phyloP scores from a whole-genome alignment of 1,284 basidiomycete species.

The Papiliotrema nemorosa region DNA sequence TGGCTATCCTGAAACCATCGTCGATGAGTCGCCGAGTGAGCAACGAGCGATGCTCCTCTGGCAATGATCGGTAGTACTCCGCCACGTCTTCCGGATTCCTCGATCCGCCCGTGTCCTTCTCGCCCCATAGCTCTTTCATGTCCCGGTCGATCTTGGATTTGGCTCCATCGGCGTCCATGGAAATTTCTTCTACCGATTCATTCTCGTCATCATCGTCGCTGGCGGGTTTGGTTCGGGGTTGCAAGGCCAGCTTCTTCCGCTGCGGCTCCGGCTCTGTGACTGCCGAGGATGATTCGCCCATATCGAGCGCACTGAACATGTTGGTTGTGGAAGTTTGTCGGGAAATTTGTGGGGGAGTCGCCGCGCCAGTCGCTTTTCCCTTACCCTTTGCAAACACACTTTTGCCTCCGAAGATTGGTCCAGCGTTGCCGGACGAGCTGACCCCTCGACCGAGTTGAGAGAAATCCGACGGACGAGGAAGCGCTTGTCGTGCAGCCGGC shows the following conservation, averaged over 20 bases:
- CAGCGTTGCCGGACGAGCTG: conserved; percentile 66
- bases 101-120: conserved; percentile 47
- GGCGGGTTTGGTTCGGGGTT: conserved; percentile 59
- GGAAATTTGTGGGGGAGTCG: conserved; percentile 62
- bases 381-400: conserved; percentile 71
- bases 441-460: conserved; percentile 68
- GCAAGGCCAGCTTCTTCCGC: conserved; percentile 69
- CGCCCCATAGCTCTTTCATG: conserved; percentile 53
- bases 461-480: conserved; percentile 70
- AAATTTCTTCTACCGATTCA: conserved; percentile 54
- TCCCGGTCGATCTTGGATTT: conserved; percentile 66
- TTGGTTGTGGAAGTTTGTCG: conserved; percentile 74
- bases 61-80: conserved; percentile 67
- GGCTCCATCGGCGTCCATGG: conserved; percentile 68
- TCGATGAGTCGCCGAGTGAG: conserved; percentile 74
- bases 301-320: conserved; percentile 79
- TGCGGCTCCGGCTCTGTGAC: conserved; percentile 53
- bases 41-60: conserved; percentile 55
- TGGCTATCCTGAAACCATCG: conserved; percentile 81
- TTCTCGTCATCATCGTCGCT: conserved; percentile 46
- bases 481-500: conserved; percentile 48
- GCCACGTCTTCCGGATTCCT: conserved; percentile 46
- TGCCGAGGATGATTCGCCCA: conserved; percentile 54
- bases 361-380: conserved; percentile 57
- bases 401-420: conserved; percentile 73